Evolutionary conservation across 2,329 filamentous ascomycete genomes (phyloP).

Genomic region (Elsinoe batatas): DNA sequence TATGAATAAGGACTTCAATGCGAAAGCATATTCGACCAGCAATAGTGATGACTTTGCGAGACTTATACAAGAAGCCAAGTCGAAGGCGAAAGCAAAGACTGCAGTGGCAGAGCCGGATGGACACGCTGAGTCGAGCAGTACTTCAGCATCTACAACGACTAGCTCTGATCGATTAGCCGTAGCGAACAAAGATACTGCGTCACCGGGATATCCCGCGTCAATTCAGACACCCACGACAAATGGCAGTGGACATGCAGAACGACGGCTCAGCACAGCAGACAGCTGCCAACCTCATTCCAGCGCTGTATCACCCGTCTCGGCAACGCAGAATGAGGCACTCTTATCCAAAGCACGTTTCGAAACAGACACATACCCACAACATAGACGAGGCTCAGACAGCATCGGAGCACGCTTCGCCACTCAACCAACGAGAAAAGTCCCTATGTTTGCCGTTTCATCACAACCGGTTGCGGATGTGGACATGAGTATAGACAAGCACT

Average conservation of each 20-base stretch:
- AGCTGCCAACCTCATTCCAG: not conserved
- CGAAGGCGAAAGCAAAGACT: constrained; percentile 31
- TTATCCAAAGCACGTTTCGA: not conserved
- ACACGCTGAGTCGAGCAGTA: constrained; percentile 9
- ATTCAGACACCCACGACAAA: not conserved
- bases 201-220: not conserved
- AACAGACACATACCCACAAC: not conserved
- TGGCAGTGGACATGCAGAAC: constrained; percentile 14
- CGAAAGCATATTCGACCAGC: constrained; percentile 59
- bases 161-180: constrained; percentile 18
- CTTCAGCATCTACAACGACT: constrained; percentile 21
- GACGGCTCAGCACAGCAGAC: not conserved
- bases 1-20: constrained; percentile 84
- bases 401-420: constrained; percentile 19
- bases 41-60: constrained; percentile 69
- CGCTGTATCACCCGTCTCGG: not conserved
- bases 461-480: constrained; percentile 34
- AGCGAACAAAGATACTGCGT: not conserved
- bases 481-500: not conserved
- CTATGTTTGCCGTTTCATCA: constrained; percentile 35
- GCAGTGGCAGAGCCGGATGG: too few relatives aligned
- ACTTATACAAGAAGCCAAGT: constrained; percentile 66
- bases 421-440: constrained; percentile 26
- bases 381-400: constrained; percentile 16
- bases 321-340: constrained; percentile 3